phyloP scores from a whole-genome alignment of 192 early-diverging fungal species.

The Mortierella antarctica region DNA sequence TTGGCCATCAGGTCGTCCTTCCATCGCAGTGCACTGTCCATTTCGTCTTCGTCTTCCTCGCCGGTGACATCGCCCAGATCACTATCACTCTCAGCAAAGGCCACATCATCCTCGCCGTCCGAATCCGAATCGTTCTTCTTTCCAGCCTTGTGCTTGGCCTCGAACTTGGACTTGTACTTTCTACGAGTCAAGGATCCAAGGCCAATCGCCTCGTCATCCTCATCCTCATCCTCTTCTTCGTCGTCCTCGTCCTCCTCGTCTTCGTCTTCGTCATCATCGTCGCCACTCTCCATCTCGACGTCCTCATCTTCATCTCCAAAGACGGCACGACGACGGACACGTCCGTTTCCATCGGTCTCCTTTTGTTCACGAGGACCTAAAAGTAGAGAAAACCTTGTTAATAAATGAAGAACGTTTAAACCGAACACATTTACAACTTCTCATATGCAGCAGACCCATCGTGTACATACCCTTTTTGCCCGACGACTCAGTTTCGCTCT shows the following conservation, averaged over 20 bases:
- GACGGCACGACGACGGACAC: slow-evolving; percentile 68
- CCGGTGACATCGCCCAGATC: slow-evolving; percentile 65
- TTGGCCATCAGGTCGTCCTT: slow-evolving; percentile 74
- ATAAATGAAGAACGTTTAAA: neutral
- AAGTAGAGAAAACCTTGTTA: neutral
- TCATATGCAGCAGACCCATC: neutral
- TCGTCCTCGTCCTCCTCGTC: slow-evolving; percentile 59
- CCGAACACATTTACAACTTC: neutral
- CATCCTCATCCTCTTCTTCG: slow-evolving; percentile 53
- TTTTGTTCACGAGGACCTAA: slow-evolving; percentile 46
- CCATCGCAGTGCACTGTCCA: slow-evolving; percentile 71
- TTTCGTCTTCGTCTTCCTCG: slow-evolving; percentile 56
- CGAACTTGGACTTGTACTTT: slow-evolving; percentile 53
- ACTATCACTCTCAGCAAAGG: slow-evolving; percentile 81
- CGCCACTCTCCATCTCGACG: slow-evolving; percentile 55
- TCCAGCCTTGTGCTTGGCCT: slow-evolving; percentile 42
- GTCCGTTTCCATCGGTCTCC: slow-evolving; percentile 49
- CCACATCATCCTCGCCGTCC: slow-evolving; percentile 58
- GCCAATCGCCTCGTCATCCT: slow-evolving; percentile 49
- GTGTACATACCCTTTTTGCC: slow-evolving; percentile 48
- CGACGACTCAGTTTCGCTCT: slow-evolving; percentile 57
- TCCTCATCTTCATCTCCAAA: slow-evolving; percentile 72
- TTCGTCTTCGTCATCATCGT: slow-evolving; percentile 56
- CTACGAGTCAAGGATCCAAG: slow-evolving; percentile 33
- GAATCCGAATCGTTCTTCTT: slow-evolving; percentile 58